phyloP scores from a whole-genome alignment of 108 stramenopile genomes.

The Skeletonema costatum region DNA sequence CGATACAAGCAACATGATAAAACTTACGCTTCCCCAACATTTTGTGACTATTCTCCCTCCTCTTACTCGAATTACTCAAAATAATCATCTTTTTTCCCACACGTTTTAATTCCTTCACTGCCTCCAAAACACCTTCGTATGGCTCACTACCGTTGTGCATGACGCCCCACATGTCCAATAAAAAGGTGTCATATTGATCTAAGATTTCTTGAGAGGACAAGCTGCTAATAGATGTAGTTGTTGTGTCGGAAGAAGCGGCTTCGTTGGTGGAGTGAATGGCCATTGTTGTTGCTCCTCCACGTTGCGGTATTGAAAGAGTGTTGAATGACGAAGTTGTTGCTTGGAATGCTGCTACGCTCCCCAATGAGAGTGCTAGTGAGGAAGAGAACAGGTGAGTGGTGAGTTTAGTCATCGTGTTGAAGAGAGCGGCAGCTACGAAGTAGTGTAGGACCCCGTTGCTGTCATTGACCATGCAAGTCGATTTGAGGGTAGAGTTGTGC shows the following conservation, averaged over 20 bases:
- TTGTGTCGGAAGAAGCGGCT: background rate
- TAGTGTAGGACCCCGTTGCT: background rate
- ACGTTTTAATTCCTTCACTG: constrained; percentile 56
- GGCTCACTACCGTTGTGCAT: constrained; percentile 86
- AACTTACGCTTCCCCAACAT: constrained; percentile 57
- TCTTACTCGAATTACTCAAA: constrained; percentile 88
- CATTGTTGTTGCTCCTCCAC: background rate
- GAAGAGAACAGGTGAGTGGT: background rate
- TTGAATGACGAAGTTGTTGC: background rate
- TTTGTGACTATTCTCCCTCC: constrained; percentile 51
- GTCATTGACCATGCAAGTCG: too few species aligned
- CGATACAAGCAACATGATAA: background rate
- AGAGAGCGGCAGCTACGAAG: background rate
- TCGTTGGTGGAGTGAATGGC: constrained; percentile 1
- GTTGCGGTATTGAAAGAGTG: background rate
- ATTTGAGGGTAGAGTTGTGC: too few species aligned
- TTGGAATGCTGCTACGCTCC: background rate
- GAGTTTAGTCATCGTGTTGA: background rate
- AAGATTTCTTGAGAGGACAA: constrained; percentile 42
- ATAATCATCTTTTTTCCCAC: constrained; percentile 77
- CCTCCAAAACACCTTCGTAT: constrained; percentile 84
- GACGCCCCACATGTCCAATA: constrained; percentile 95
- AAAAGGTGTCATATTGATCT: constrained; percentile 78
- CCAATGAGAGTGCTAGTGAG: background rate
- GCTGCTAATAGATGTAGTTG: background rate